Evolutionary conservation across 306 rosid species (phyloP), one percentile per base, ranked within the genome.

Genomic region (Cucurbita moschata): DNA sequence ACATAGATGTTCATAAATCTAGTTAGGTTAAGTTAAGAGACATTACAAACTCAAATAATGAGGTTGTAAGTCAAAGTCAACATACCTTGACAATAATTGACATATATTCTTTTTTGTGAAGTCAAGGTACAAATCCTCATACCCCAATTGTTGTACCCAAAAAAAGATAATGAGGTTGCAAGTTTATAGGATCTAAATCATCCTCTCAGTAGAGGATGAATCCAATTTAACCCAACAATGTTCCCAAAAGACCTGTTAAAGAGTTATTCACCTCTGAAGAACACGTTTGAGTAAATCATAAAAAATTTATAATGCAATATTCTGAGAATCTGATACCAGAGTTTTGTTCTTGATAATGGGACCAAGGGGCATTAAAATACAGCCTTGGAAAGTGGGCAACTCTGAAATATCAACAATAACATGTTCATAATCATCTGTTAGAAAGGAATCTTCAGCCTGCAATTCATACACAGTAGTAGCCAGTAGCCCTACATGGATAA

Each of bases 401-500:
- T 4, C 23, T 47, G 73, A 68, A 68, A 47, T 68, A 68, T 68
- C 57, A 69, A 49, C 57, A 46, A 67, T 67, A 21, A 23, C 42
- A 70, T 50, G 21, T 51, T 47, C 43, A 50, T 51, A 49, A 70
- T 51, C 74, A 69, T 50, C 74, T 70, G 60, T 51, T 35, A 35
- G 59, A 70, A 70, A 35, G 74, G 59, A 70, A 70, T 70, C 60
- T 70, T 70, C 60, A 50, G 58, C 14, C 58, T 7, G 73, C 56
- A 69, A 57, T 14, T 21, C 58, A 69, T 42, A 49, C 42, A 47
- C 43, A 14, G 56, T 68, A 23, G 42, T 68, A 23, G 42, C 42
- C 72, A 66, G 18, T 23, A 46, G 56, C n/a, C 23, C 60, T 70
- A 35, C 19, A 30, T 70, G 40, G 73, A 67, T 13, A 46, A 46